phyloP scores from a whole-genome alignment of 169 alveolate genomes.

The Cryptosporidium sp. region DNA sequence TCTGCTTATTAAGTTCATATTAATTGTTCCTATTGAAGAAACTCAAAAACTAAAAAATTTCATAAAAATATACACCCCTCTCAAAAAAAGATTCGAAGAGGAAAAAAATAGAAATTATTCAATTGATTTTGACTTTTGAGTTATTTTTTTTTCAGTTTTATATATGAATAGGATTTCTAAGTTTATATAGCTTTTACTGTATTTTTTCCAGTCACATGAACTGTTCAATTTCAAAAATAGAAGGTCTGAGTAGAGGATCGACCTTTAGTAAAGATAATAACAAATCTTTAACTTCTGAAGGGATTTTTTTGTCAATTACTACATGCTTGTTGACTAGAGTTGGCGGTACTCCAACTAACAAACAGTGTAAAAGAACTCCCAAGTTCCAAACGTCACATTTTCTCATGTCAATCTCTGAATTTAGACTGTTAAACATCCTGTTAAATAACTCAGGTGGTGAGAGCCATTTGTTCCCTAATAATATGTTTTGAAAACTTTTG shows the following conservation, averaged over 20 bases:
- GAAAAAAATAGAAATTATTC: slow-evolving; percentile 1
- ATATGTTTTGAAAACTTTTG: background rate
- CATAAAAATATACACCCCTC: background rate
- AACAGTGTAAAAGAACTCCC: slow-evolving; percentile 59
- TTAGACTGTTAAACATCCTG: slow-evolving; percentile 4
- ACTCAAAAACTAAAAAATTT: background rate
- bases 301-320: slow-evolving; percentile 3
- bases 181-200: background rate
- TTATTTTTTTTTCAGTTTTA: background rate
- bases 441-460: slow-evolving; percentile 57
- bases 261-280: background rate
- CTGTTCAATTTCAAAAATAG: slow-evolving; percentile 18
- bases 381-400: slow-evolving; percentile 69
- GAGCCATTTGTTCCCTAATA: slow-evolving; percentile 58
- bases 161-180: background rate
- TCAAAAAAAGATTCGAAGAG: background rate
- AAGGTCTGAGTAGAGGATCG: slow-evolving; percentile 46
- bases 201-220: background rate
- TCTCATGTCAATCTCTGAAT: slow-evolving; percentile 14
- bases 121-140: background rate
- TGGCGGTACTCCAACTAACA: slow-evolving; percentile 32
- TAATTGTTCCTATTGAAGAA: background rate
- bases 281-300: background rate
- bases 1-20: background rate
- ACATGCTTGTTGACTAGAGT: background rate